Evolutionary conservation across 176 grass and related monocot species (phyloP), one percentile per base, ranked within the genome.

Genomic region (Lolium perenne): DNA sequence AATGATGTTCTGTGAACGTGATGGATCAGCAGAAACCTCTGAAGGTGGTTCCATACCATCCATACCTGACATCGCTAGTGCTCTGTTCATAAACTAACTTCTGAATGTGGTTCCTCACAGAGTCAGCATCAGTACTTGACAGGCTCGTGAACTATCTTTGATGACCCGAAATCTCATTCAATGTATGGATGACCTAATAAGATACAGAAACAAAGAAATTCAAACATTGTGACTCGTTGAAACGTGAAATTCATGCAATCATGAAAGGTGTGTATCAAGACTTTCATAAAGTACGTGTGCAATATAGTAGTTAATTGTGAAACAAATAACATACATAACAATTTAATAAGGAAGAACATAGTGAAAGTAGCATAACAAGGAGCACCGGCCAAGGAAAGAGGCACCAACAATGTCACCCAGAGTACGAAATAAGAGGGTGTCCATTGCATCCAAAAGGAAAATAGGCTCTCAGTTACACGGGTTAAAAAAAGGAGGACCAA

Each of bases 1-100:
- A 38, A 68, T 38, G 70, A 23, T 79, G 22, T 76, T 76, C 41
- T 79, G 49, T 67, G 89, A 69, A 69, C 53, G 79, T 70, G 70
- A 61, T 18, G 60, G 71, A 53, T 81, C 69, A 62, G 56, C 5
- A 0, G 38, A 78, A 65, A 82, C 65, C 38, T 81, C 81, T 70
- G 59, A 57, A 58, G 38, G 65, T 67, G 51, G 60, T 46, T 60
- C 55, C 67, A 82, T 25, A 53, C 14, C 71, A 86, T 70, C 23
- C 7, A 45, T 50, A 61, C 10, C 5, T 61, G 79, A 71, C 71
- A 86, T 76, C 21, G 26, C 78, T 77, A 67, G 0, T 82, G 62
- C 10, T 70, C 41, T 77, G 26, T 21, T 59, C 71, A 76, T 77
- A 60, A 61, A 67, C 51, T 16, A 57, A 74, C 67, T 25, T 86